A percentile compares a stretch with the other conserved stretches of the same genome.
phyloP scores from a whole-genome alignment of 371 early-diverging fungal genomes.

The Haplosporangium sp. region DNA sequence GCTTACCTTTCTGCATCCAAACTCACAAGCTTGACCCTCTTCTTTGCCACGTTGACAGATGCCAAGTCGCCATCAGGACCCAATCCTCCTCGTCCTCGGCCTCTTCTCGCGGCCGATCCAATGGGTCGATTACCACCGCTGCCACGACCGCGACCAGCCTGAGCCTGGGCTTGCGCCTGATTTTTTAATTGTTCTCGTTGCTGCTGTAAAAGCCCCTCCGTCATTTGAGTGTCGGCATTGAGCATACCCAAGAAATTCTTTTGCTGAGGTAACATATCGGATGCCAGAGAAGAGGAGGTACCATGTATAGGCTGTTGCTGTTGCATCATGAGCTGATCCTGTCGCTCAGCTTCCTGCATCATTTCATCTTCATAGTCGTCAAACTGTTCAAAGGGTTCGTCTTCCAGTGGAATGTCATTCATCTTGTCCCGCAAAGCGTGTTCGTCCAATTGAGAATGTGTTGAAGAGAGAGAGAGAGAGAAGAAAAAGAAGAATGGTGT shows the following conservation, averaged over 20 bases:
- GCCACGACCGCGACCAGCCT: conserved; percentile 1
- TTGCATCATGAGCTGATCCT: conserved; percentile 8
- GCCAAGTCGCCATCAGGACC: conserved; percentile 21
- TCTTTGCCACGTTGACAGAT: conserved; percentile 28
- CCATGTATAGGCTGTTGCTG: not conserved
- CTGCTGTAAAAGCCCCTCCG: conserved; percentile 11
- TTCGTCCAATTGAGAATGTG: not conserved
- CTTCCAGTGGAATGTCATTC: conserved; percentile 38
- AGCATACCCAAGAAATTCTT: conserved; percentile 32
- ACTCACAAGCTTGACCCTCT: conserved; percentile 25
- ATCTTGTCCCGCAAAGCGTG: conserved; percentile 2
- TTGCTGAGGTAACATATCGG: conserved; percentile 25
- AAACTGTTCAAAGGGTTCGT: conserved; percentile 44
- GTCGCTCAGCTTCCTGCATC: conserved; percentile 40
- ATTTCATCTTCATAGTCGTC: conserved; percentile 43
- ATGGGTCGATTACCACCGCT: conserved; percentile 17
- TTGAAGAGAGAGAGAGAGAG: not conserved
- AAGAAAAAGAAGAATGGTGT: not conserved
- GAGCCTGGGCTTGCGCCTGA: conserved; percentile 6
- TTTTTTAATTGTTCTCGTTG: conserved; percentile 10
- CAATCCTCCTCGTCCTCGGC: conserved; percentile 6
- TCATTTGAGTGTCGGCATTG: conserved; percentile 2
- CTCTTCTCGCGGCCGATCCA: conserved; percentile 12
- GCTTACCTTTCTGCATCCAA: conserved; percentile 41
- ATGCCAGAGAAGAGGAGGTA: not conserved